A percentile compares a stretch with the other conserved stretches of the same genome.
These are phyloP conservation scores for Glycyrrhiza uralensis DNA, from an alignment of 306 rosid species.

Conservation along the genomic window DNA sequence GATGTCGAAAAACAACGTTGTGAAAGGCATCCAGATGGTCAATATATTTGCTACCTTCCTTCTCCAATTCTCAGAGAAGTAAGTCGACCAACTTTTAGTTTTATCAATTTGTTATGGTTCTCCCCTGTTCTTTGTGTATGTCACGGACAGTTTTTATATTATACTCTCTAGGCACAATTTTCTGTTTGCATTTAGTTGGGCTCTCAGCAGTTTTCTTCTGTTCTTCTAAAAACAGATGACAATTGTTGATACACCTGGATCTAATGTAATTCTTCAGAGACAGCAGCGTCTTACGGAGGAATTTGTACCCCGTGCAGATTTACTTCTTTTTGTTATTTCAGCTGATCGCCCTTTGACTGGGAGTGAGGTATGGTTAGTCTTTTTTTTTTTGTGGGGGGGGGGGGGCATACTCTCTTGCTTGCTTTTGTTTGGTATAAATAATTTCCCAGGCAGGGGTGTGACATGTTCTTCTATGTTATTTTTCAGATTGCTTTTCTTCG, in stretches of 20 bases:
- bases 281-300: constrained; percentile 97
- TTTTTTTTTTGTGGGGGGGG: neutral
- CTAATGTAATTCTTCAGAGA: constrained; percentile 97
- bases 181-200: neutral
- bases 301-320: constrained; percentile 97
- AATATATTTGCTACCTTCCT: constrained; percentile 84
- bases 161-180: neutral
- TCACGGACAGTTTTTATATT: neutral
- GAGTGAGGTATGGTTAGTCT: constrained; percentile 72
- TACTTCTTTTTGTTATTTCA: constrained; percentile 90
- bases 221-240: constrained; percentile 63
- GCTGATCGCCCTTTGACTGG: constrained; percentile 97
- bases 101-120: constrained; percentile 14
- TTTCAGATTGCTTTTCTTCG: constrained; percentile 87
- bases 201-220: constrained; percentile 2
- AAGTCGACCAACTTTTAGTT: constrained; percentile 7
- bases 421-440: neutral
- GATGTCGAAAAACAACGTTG: constrained; percentile 57
- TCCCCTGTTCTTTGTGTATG: neutral
- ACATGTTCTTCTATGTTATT: constrained; percentile 6
- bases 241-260: constrained; percentile 96
- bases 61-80: constrained; percentile 93
- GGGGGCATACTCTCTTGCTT: constrained; percentile 4
- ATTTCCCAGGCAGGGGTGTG: constrained; percentile 12
- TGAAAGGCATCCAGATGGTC: constrained; percentile 95